Evolutionary conservation across 2,329 filamentous ascomycete genomes (phyloP).

Genomic region (Sclerotinia spermophila): DNA sequence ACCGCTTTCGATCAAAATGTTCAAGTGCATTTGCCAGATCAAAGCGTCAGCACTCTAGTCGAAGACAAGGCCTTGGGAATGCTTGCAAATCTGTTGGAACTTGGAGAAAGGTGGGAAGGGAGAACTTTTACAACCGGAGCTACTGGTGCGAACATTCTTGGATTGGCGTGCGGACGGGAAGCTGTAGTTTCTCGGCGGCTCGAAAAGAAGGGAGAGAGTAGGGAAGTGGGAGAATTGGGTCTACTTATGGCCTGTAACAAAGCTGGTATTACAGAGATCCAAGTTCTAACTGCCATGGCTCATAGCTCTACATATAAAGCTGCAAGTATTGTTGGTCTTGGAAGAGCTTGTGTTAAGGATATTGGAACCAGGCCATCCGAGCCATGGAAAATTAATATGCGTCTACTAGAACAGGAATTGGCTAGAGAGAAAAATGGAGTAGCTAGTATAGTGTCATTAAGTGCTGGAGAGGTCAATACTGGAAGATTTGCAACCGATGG

Average conservation of each 20-base stretch:
- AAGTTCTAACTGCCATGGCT: conserved; percentile 74
- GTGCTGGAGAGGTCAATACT: conserved; percentile 87
- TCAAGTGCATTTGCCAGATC: conserved; percentile 72
- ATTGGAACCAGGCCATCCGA: conserved; percentile 50
- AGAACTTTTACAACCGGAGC: conserved; percentile 76
- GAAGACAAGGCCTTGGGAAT: conserved; percentile 70
- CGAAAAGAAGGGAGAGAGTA: conserved; percentile 28
- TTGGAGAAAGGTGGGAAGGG: conserved; percentile 64
- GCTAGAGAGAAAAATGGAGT: conserved; percentile 44
- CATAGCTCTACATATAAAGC: conserved; percentile 86
- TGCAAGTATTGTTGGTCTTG: conserved; percentile 76
- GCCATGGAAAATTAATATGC: conserved; percentile 68
- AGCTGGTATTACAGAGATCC: conserved; percentile 64
- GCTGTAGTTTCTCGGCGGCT: conserved; percentile 48
- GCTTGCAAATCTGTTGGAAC: conserved; percentile 61
- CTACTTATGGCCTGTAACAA: conserved; percentile 61
- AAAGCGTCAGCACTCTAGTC: conserved; percentile 71
- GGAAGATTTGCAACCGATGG: conserved; percentile 68
- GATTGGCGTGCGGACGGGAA: conserved; percentile 69
- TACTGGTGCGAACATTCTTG: conserved; percentile 62
- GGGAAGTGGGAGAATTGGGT: conserved; percentile 65
- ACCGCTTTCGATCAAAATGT: conserved; percentile 79
- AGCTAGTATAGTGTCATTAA: conserved; percentile 75
- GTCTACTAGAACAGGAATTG: conserved; percentile 59
- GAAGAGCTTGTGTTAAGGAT: conserved; percentile 62